Conservation (phyloP, 495 filamentous ascomycete species). For the Lasiosphaeria miniovina region DNA sequence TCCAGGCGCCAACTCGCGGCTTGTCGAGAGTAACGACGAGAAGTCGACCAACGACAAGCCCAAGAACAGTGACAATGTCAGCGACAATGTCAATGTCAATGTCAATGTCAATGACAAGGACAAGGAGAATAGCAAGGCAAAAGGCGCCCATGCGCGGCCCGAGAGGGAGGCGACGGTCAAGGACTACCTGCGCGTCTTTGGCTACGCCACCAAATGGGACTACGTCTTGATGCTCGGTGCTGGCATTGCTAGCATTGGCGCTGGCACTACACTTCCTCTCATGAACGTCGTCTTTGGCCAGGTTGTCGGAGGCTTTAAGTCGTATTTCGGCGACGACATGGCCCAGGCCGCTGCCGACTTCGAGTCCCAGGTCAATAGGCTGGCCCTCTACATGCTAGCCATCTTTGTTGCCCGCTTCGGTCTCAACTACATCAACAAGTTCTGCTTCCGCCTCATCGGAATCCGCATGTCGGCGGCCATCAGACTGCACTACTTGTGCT, state of each 20-base stretch:
- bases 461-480: slow-evolving; percentile 52
- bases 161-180: slow-evolving; percentile 42
- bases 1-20: too few relatives aligned
- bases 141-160: slow-evolving; percentile 32
- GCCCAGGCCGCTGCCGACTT: slow-evolving; percentile 13
- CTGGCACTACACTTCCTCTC: slow-evolving; percentile 34
- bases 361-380: slow-evolving; percentile 19
- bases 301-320: slow-evolving; percentile 32
- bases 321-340: slow-evolving; percentile 12
- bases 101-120: neutral
- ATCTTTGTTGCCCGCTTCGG: slow-evolving; percentile 46
- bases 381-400: slow-evolving; percentile 33
- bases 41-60: neutral
- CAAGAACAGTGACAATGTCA: slow-evolving; percentile 5
- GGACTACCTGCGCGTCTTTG: slow-evolving; percentile 45
- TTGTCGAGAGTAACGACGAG: neutral
- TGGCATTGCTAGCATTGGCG: slow-evolving; percentile 31
- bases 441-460: slow-evolving; percentile 47
- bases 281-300: slow-evolving; percentile 39
- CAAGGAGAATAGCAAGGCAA: neutral
- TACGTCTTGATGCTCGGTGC: slow-evolving; percentile 36
- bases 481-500: slow-evolving; percentile 50
- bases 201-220: slow-evolving; percentile 44
- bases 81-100: neutral
- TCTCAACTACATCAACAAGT: slow-evolving; percentile 48